Conservation (phyloP, 495 filamentous ascomycete species). For the Pyrenula massariospora region DNA sequence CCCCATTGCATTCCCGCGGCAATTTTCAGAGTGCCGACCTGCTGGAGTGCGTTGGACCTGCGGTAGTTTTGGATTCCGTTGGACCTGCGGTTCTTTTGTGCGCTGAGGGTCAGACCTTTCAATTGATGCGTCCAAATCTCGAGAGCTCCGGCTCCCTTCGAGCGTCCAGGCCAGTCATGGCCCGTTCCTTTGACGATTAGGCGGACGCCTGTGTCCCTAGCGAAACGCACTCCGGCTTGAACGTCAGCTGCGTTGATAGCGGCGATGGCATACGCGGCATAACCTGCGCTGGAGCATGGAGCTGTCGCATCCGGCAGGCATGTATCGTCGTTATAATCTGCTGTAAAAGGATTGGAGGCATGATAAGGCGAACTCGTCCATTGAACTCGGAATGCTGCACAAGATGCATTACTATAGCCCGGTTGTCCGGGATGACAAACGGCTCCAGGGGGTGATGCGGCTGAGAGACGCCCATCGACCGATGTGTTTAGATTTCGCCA, state of each 20-base stretch:
- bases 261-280: constrained; percentile 48
- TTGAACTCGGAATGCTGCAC: background rate
- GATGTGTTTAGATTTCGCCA: background rate
- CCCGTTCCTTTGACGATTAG: constrained; percentile 62
- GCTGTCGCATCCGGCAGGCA: constrained; percentile 20
- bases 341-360: background rate
- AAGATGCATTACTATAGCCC: background rate
- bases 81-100: background rate
- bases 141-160: constrained; percentile 41
- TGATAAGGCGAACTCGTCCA: background rate
- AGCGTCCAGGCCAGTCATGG: constrained; percentile 52
- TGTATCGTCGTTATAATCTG: constrained; percentile 2
- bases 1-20: constrained; percentile 42
- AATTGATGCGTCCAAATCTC: constrained; percentile 51
- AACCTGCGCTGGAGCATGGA: constrained; percentile 44
- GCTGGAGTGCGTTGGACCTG: constrained; percentile 19
- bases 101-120: constrained; percentile 22
- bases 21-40: constrained; percentile 39
- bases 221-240: constrained; percentile 49
- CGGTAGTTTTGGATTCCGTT: constrained; percentile 15
- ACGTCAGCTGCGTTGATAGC: constrained; percentile 42
- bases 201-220: constrained; percentile 42
- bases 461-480: background rate
- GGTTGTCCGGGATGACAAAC: background rate
- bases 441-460: background rate